phyloP scores from a whole-genome alignment of 805 yeast species.

The Kuraishia cidri region DNA sequence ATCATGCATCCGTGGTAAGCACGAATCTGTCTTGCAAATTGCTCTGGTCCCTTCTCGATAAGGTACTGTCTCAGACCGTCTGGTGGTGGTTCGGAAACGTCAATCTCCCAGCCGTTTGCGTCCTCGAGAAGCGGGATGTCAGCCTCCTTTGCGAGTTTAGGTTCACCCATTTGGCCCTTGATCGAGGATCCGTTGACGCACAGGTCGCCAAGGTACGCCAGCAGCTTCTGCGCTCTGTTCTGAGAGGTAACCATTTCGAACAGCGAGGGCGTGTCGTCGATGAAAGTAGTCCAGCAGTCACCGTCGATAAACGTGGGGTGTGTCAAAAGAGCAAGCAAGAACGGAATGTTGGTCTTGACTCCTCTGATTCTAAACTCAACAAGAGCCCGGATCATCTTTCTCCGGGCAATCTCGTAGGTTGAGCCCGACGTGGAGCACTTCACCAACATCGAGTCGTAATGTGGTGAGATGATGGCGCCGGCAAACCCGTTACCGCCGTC shows the following conservation, averaged over 20 bases:
- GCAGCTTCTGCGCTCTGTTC: conserved; percentile 92
- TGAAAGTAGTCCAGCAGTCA: conserved; percentile 96
- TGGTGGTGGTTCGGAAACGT: conserved; percentile 50
- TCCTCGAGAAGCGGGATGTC: conserved; percentile 67
- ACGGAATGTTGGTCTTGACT: conserved; percentile 97
- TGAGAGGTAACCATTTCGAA: conserved; percentile 92
- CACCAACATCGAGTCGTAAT: conserved; percentile 96
- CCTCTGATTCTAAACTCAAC: conserved; percentile 98
- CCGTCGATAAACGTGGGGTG: conserved; percentile 82
- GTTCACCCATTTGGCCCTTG: conserved; percentile 91
- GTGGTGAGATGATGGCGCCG: conserved; percentile 94
- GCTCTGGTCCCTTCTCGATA: conserved; percentile 79
- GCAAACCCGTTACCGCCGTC: conserved; percentile 99
- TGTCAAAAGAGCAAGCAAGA: conserved; percentile 83
- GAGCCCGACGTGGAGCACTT: conserved; percentile 97
- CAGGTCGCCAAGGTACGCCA: conserved; percentile 86
- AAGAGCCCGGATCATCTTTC: conserved; percentile 95
- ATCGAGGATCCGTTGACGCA: conserved; percentile 95
- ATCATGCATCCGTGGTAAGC: conserved; percentile 76
- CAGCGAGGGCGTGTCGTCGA: conserved; percentile 94
- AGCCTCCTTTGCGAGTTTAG: conserved; percentile 73
- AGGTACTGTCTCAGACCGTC: conserved; percentile 91
- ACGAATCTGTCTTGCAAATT: conserved; percentile 84
- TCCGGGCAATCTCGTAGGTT: conserved; percentile 90
- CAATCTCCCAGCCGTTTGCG: conserved; percentile 47